Base-by-base conservation (phyloP, 805 yeast genomes). In the Yamadazyma philogaea region DNA sequence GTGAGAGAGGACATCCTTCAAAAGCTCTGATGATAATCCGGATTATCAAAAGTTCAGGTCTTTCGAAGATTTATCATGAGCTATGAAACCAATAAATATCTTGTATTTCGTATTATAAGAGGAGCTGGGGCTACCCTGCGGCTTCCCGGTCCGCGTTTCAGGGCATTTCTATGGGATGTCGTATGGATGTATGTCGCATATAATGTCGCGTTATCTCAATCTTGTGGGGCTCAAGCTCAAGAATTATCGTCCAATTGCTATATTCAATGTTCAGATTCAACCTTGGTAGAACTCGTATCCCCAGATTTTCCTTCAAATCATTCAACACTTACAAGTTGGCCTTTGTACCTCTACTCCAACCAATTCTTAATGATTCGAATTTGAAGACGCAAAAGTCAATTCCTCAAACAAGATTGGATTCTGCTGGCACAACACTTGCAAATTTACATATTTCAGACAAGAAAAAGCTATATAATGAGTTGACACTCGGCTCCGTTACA, bases 401-500 rank as follows among this genome's bases (percentile, higher is more conserved):
- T 19, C 33, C 42, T 21, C 20, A 28, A 15, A 20, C 37, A 18
- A 34, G 31, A 12, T 12, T 40, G 6, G n/a, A 26, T 4, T 18
- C 30, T 19, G 43, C 34, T 12, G 16, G 21, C 15, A 34, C 61
- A 7, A 51, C 59, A 17, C 51, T 77, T 41, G 68, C 67, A 17
- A 41, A 41, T 37, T 26, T n/a, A 75, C 76, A 0, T 66, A 64
- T 43, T 61, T 81, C 48, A 4, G 28, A 39, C 19, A 76, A 78
- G 21, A 20, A 46, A n/a, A 40, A 45, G 30, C 36, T 42, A 60
- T 82, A 82, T 54, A 74, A 75, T 51, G 84, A 82, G 52, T 63
- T 82, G 52, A 72, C 85, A 12, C 60, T 79, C 44, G 88, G 88
- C 5, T 78, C 84, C 1, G 65, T 82, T 54, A 65, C 78, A 6